Evolutionary conservation across 108 stramenopile species (phyloP).

Genomic region (Nannochloropsis salina): DNA sequence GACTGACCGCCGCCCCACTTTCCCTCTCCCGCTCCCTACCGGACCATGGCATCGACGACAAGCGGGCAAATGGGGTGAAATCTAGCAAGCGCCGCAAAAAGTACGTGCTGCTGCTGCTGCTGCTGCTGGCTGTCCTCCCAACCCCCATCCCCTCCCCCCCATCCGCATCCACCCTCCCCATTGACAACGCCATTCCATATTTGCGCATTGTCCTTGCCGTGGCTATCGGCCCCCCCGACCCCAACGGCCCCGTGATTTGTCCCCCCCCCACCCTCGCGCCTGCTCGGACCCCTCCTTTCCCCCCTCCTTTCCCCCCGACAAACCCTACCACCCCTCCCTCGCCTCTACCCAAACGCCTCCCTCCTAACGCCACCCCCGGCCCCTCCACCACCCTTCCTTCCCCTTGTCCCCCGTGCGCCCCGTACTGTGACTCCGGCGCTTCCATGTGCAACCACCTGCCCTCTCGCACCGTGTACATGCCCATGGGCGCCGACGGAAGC

Average conservation of each 20-base stretch:
- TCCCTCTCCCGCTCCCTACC: not conserved
- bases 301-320: not conserved
- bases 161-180: constrained; percentile 8
- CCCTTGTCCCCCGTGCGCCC: not conserved
- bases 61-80: not conserved
- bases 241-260: not conserved
- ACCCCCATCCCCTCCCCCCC: not conserved
- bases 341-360: constrained; percentile 19
- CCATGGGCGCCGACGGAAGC: constrained; percentile 34
- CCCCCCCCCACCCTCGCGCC: not conserved
- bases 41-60: not conserved
- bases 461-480: constrained; percentile 35
- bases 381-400: not conserved
- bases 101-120: not conserved
- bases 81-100: not conserved
- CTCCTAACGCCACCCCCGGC: not conserved
- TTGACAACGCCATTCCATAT: not conserved
- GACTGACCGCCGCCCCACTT: not conserved
- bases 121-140: not conserved
- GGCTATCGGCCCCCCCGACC: not conserved
- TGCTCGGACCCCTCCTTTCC: not conserved
- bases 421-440: constrained; percentile 28
- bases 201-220: not conserved
- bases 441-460: constrained; percentile 36
- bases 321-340: not conserved